Base-by-base conservation (phyloP, 768 basidiomycete species). In the Tulasnella sp. region DNA sequence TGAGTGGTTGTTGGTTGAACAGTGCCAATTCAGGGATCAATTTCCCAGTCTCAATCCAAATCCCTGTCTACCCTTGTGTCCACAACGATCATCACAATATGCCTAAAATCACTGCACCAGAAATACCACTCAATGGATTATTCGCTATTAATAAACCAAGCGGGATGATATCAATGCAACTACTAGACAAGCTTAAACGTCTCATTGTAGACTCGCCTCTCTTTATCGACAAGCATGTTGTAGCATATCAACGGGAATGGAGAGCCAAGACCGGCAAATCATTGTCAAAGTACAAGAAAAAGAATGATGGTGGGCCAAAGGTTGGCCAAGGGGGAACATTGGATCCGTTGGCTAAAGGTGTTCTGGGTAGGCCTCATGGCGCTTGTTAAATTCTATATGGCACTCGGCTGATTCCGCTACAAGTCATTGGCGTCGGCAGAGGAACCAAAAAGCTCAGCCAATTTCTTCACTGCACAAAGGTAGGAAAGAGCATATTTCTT, bases 291-390 rank as follows among this genome's bases (percentile, higher is more conserved):
- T 66, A 69, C 47, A 70, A 69, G 22, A 73, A 72, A 55, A 63
- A 66, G 45, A 62, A 53, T 49, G 69, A 69, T 43, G 64, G 66
- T 13, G 72, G 76, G 19, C 60, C 65, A 2, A 92, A 93, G 66
- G 77, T 92, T 43, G 91, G 90, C 1, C 87, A 91, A 65, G 90
- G 90, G 25, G 91, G 95, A 3, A 99, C 95, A 3, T 70, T 99
- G 44, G 95, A 99, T 69, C 95, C 95, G 13, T 72, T 98, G 31
- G 95, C 95, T 4, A 89, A 95, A 64, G 93, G 93, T 37, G 89
- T 95, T 13, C 69, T 96, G 56, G 88, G 91, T 91, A 62, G 58
- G 72, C 58, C 28, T 27, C 34, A 19, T 37, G 25, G 3, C 9
- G 10, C 10, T 8, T 19, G 22, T 28, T 28, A 28, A 4, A 24